Percentiles rank a stretch among this genome's conserved stretches.
Evolutionary conservation across 345 rosid species (phyloP).

Genomic region (Turritis glabra): DNA sequence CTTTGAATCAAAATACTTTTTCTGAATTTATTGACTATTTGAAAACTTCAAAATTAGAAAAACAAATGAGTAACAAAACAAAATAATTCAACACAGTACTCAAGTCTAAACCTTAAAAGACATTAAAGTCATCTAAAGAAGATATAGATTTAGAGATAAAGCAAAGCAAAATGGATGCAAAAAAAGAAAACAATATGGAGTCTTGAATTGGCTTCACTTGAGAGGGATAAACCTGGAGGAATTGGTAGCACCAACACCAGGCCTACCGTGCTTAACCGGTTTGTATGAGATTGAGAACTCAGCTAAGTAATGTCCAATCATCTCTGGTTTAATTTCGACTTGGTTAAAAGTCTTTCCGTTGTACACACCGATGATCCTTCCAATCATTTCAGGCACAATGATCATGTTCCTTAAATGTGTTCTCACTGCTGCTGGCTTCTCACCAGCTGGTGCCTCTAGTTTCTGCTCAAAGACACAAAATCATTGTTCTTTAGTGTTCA

Average conservation of each 20-base stretch:
- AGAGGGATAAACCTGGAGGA: constrained; percentile 83
- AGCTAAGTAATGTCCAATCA: constrained; percentile 37
- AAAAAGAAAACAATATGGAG: background rate
- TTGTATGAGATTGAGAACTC: constrained; percentile 59
- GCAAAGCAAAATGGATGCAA: background rate
- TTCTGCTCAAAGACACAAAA: constrained; percentile 42
- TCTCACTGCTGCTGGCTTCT: constrained; percentile 72
- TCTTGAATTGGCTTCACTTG: constrained; percentile 42
- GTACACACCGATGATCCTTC: constrained; percentile 28
- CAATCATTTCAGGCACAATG: constrained; percentile 56
- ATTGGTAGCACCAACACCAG: constrained; percentile 78
- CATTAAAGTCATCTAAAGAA: background rate
- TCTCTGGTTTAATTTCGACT: constrained; percentile 23
- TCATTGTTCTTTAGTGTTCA: background rate
- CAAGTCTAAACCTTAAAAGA: background rate
- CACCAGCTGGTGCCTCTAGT: constrained; percentile 63
- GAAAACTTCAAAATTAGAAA: background rate
- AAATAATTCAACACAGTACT: background rate
- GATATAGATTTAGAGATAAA: background rate
- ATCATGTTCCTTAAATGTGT: constrained; percentile 71
- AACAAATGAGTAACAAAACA: background rate
- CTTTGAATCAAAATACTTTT: background rate
- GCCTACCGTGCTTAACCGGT: constrained; percentile 75
- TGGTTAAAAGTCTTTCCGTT: constrained; percentile 31
- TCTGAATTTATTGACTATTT: background rate